These are phyloP conservation scores for Coniochaeta pulveracea DNA, from an alignment of 2,329 filamentous ascomycete species.

Conservation along the genomic window DNA sequence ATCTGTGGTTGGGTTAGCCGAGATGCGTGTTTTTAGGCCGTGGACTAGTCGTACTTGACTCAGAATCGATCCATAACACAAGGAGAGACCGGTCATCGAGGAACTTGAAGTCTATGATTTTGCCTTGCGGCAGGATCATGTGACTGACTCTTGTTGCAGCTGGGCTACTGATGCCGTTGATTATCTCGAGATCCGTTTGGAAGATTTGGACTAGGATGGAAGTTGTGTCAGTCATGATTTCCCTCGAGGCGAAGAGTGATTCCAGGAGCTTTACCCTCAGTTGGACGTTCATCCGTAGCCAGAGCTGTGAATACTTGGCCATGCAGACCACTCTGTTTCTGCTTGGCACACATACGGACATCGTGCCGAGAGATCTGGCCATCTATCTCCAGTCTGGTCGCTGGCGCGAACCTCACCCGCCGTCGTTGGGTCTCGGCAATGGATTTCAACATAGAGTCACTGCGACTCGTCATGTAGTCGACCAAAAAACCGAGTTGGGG, in stretches of 20 bases:
- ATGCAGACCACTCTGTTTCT: conserved; percentile 7
- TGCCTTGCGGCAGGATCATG: conserved; percentile 28
- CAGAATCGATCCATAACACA: conserved; percentile 41
- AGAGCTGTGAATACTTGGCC: conserved; percentile 26
- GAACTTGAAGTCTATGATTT: conserved; percentile 56
- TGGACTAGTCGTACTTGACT: too few species aligned
- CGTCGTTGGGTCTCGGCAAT: conserved; percentile 60
- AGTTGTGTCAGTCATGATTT: neutral
- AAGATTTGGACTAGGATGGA: conserved; percentile 27
- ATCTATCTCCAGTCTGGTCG: conserved; percentile 32
- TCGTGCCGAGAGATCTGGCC: conserved; percentile 40
- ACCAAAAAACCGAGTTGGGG: conserved; percentile 55
- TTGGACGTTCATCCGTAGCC: conserved; percentile 24
- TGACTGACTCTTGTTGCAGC: conserved; percentile 24
- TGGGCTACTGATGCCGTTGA: conserved; percentile 46
- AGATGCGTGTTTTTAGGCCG: too few species aligned
- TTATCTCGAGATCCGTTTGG: conserved; percentile 35
- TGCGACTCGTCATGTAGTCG: conserved; percentile 43
- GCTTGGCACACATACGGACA: conserved; percentile 38
- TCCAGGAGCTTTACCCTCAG: conserved; percentile 19
- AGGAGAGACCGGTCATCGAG: conserved; percentile 51
- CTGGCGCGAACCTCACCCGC: conserved; percentile 54
- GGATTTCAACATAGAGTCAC: conserved; percentile 50
- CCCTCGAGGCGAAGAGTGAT: too few species aligned
- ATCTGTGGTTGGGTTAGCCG: too few species aligned